Conservation (phyloP, 352 stramenopile genomes). For the Aphanomyces invadans region DNA sequence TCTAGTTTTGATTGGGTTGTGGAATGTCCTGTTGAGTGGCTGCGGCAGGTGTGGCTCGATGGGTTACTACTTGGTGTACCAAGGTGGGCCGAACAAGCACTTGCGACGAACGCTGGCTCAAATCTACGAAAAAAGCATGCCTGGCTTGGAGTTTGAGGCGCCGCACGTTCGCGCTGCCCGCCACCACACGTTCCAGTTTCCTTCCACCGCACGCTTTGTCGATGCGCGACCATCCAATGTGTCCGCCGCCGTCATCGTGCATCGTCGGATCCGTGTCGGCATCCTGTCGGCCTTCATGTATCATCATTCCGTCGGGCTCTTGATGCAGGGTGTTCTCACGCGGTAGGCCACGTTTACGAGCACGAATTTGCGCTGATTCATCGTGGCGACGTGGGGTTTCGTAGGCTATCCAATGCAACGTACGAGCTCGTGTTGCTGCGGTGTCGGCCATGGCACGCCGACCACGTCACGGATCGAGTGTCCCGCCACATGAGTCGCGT, state of each 20-base stretch:
- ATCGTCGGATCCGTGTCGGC: conserved; percentile 35
- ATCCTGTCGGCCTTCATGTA: conserved; percentile 48
- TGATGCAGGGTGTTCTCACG: conserved; percentile 41
- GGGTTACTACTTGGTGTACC: conserved; percentile 60
- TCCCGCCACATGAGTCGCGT: conserved; percentile 5
- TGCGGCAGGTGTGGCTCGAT: conserved; percentile 33
- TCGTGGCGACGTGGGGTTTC: background rate
- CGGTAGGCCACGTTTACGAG: conserved; percentile 4
- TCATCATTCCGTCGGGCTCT: conserved; percentile 47
- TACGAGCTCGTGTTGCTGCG: conserved; percentile 34
- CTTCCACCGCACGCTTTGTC: conserved; percentile 10
- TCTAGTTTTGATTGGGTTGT: too few species aligned
- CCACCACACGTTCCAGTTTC: background rate
- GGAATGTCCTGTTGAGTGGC: conserved; percentile 3
- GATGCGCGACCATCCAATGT: too few species aligned
- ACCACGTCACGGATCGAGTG: conserved; percentile 27
- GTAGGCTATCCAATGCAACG: conserved; percentile 16
- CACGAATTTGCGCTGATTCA: background rate
- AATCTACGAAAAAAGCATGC: conserved; percentile 34
- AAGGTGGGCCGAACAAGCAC: conserved; percentile 37
- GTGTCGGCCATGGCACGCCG: conserved; percentile 21
- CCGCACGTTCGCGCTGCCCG: conserved; percentile 26
- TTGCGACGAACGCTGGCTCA: conserved; percentile 35
- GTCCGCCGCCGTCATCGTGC: too few species aligned
- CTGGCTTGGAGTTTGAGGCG: conserved; percentile 29